Conservation (phyloP, 208 protist genomes). For the Porcisia hertigi region DNA sequence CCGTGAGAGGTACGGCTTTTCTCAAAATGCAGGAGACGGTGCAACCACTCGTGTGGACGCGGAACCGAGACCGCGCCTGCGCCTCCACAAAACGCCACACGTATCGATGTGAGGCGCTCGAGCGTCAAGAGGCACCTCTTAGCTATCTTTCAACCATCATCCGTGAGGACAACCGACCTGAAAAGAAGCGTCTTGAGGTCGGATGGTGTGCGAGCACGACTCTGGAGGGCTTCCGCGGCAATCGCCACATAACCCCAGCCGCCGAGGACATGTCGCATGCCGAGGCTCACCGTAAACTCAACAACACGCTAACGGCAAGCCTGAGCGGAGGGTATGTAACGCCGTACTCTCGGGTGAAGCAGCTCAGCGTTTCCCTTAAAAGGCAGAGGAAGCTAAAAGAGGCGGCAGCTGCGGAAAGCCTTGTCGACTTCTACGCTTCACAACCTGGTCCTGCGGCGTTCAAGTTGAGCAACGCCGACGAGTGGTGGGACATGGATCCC, state of each 20-base stretch:
- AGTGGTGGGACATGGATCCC: conserved; percentile 75
- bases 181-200: conserved; percentile 33
- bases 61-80: conserved; percentile 14
- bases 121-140: conserved; percentile 21
- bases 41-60: conserved; percentile 36
- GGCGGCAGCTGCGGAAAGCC: conserved; percentile 21
- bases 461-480: conserved; percentile 84
- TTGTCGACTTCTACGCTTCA: conserved; percentile 27
- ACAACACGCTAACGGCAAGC: conserved; percentile 30
- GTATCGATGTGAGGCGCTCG: conserved; percentile 37
- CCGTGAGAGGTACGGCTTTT: conserved; percentile 41
- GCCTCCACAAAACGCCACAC: conserved; percentile 34
- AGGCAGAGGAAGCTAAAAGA: conserved; percentile 27
- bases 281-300: conserved; percentile 38
- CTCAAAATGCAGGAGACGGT: conserved; percentile 26
- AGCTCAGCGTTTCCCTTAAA: conserved; percentile 33
- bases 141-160: conserved; percentile 60
- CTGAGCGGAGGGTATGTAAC: conserved; percentile 44
- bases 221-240: conserved; percentile 25
- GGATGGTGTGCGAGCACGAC: conserved; percentile 55
- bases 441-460: conserved; percentile 45
- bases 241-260: conserved; percentile 15
- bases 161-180: conserved; percentile 37
- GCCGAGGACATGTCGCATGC: conserved; percentile 15
- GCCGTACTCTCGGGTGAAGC: conserved; percentile 37